Conservation (phyloP, 306 rosid genomes). For the Datisca glomerata region DNA sequence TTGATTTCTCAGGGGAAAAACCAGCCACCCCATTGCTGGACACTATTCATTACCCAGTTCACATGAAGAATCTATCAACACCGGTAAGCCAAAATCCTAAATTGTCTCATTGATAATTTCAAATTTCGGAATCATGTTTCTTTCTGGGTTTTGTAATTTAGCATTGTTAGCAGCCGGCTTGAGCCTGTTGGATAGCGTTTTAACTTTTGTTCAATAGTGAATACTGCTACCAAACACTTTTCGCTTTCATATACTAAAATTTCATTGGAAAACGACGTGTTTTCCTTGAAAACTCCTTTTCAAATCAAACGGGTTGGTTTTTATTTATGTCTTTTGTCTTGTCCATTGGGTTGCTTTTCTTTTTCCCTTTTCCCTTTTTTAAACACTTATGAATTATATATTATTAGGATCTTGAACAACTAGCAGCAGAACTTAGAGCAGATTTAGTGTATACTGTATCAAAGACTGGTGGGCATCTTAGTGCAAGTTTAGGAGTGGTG, state of each 20-base stretch:
- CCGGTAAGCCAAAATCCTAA: conserved; percentile 30
- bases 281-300: too few species aligned
- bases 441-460: conserved; percentile 63
- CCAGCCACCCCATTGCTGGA: conserved; percentile 79
- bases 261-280: too few species aligned
- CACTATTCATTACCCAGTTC: conserved; percentile 61
- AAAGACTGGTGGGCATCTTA: conserved; percentile 78
- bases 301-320: too few species aligned
- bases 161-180: neutral
- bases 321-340: too few species aligned
- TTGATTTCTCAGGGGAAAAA: conserved; percentile 38
- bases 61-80: conserved; percentile 62
- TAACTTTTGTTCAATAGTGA: too few species aligned
- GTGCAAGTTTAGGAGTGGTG: conserved; percentile 91
- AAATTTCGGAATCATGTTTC: conserved; percentile 1
- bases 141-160: neutral
- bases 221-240: too few species aligned
- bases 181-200: too few species aligned
- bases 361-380: neutral
- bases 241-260: too few species aligned
- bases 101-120: too few species aligned
- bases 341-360: too few species aligned
- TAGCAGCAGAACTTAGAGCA: conserved; percentile 73
- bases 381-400: neutral
- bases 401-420: conserved; percentile 74